Conservation (phyloP, 495 filamentous ascomycete species). For the Poronia punctata region DNA sequence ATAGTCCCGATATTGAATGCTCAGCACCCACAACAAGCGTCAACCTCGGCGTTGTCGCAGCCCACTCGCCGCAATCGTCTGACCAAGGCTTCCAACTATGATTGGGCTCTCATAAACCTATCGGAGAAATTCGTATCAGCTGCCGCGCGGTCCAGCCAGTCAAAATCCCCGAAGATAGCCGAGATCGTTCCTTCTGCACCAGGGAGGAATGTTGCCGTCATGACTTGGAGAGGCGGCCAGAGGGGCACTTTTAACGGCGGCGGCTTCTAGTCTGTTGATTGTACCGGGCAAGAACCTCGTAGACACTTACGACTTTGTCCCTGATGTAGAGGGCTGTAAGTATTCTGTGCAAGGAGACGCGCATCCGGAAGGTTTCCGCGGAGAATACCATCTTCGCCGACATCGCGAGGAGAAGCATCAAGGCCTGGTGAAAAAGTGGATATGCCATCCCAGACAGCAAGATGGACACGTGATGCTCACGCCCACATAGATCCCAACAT, state of each 20-base stretch:
- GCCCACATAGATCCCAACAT: too few relatives aligned
- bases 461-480: too few relatives aligned
- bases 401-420: too few relatives aligned
- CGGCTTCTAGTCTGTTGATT: conserved; percentile 12
- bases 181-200: background rate
- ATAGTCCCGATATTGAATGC: background rate
- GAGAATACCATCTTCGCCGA: too few relatives aligned
- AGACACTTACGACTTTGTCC: conserved; percentile 6
- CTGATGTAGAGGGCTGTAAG: conserved; percentile 8
- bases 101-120: conserved; percentile 1
- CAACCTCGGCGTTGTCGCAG: background rate
- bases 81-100: background rate
- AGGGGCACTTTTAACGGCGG: conserved; percentile 7
- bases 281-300: conserved; percentile 9
- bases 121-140: too few relatives aligned
- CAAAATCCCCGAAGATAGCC: background rate
- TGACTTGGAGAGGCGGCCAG: conserved; percentile 1
- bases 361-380: too few relatives aligned
- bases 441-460: too few relatives aligned
- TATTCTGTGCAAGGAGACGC: too few relatives aligned
- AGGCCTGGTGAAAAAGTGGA: too few relatives aligned
- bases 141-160: background rate
- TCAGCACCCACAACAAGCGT: too few relatives aligned
- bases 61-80: background rate
- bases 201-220: background rate